phyloP scores from a whole-genome alignment of 208 protist species.

The Leishmania tarentolae region DNA sequence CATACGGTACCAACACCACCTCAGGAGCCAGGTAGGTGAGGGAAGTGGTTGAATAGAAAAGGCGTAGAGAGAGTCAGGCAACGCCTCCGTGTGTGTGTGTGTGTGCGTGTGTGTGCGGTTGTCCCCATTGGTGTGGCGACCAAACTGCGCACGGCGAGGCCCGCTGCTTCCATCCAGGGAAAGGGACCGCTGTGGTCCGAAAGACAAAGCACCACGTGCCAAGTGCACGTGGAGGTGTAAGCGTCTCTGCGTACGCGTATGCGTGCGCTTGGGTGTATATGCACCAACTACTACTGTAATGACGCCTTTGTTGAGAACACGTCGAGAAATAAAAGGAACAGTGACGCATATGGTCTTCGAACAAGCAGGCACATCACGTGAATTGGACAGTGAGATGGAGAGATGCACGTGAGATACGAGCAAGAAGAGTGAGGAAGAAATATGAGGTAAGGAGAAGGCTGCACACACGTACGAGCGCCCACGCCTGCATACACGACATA shows the following conservation, averaged over 20 bases:
- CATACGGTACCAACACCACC: background rate
- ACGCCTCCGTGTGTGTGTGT: background rate
- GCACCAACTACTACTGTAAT: background rate
- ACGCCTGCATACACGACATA: background rate
- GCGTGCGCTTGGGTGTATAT: background rate
- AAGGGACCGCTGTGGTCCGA: background rate
- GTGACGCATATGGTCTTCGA: no score
- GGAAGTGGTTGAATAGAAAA: background rate
- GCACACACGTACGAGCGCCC: background rate
- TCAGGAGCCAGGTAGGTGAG: background rate
- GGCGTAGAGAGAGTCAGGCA: no score
- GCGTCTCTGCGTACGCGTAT: background rate
- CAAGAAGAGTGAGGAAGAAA: background rate
- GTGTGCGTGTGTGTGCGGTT: background rate
- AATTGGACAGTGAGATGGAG: background rate
- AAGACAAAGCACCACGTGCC: background rate
- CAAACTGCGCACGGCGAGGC: background rate
- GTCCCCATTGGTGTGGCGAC: background rate
- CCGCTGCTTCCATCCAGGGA: background rate
- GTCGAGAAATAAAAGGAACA: background rate
- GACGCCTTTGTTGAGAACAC: background rate
- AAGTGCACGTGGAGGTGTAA: background rate
- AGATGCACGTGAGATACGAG: background rate
- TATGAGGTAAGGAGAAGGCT: background rate
- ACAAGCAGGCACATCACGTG: background rate